These are phyloP conservation scores for Obelidium mucronatum DNA, from an alignment of 192 early-diverging fungal genomes.

Conservation along the genomic window DNA sequence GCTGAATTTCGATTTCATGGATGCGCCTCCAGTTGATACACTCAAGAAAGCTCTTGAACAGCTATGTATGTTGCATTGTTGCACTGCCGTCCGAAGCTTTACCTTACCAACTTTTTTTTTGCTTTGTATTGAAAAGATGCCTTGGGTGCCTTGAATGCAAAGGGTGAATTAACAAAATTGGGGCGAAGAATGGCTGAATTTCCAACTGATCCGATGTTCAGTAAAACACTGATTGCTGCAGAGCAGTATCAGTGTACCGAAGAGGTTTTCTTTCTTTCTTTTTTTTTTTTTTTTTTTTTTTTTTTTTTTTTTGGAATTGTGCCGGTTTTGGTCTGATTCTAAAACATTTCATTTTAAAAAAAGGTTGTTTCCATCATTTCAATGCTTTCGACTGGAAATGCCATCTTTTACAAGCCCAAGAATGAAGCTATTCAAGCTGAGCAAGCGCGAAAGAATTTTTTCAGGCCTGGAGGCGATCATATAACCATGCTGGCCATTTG, in stretches of 20 bases:
- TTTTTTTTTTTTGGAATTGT: no score
- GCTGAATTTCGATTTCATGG: constrained; percentile 97
- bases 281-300: constrained; percentile 12
- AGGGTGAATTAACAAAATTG: constrained; percentile 93
- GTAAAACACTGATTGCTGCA: constrained; percentile 88
- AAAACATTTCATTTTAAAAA: no score
- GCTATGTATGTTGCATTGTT: constrained; percentile 68
- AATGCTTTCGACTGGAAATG: constrained; percentile 84
- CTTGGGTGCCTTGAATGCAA: constrained; percentile 84
- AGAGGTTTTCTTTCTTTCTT: constrained; percentile 69
- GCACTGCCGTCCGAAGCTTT: neutral
- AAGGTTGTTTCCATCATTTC: constrained; percentile 93
- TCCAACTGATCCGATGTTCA: constrained; percentile 94
- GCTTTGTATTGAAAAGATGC: constrained; percentile 12
- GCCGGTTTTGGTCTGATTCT: constrained; percentile 2
- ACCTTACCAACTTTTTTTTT: no score
- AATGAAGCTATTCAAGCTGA: constrained; percentile 94
- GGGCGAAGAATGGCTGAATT: constrained; percentile 99
- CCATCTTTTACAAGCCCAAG: constrained; percentile 71
- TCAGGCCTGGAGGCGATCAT: constrained; percentile 94
- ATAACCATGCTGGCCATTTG: constrained; percentile 90
- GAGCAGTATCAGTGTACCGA: constrained; percentile 95
- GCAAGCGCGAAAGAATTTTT: constrained; percentile 88
- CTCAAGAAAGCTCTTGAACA: constrained; percentile 93
- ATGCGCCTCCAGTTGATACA: constrained; percentile 93